These are phyloP conservation scores for Melastoma malabathricum DNA, from an alignment of 345 rosid genomes.

Conservation along the genomic window DNA sequence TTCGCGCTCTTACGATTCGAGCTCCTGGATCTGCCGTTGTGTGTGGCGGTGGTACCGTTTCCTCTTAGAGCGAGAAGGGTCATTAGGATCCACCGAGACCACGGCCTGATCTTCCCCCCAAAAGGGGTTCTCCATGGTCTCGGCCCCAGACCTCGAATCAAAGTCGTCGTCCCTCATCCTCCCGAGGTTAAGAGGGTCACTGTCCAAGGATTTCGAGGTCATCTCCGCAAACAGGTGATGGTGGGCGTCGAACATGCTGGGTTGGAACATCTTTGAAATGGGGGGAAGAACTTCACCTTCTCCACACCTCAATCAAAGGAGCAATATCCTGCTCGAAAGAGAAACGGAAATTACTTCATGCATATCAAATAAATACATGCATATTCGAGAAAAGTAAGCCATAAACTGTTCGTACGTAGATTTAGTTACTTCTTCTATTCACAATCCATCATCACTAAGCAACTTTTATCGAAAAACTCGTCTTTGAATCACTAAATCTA, in stretches of 20 bases:
- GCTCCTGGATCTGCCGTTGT: constrained; percentile 88
- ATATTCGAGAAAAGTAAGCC: too few species aligned
- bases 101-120: constrained; percentile 30
- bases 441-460: too few species aligned
- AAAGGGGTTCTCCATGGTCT: constrained; percentile 30
- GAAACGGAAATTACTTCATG: too few species aligned
- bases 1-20: constrained; percentile 58
- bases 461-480: too few species aligned
- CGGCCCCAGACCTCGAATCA: constrained; percentile 68
- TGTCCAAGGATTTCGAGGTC: constrained; percentile 33
- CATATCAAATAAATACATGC: too few species aligned
- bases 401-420: too few species aligned
- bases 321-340: too few species aligned
- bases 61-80: constrained; percentile 29
- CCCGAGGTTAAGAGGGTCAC: constrained; percentile 24
- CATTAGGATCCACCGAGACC: constrained; percentile 58
- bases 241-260: constrained; percentile 61
- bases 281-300: too few species aligned
- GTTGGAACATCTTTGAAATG: constrained; percentile 41
- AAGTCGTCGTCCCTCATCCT: constrained; percentile 58
- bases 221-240: constrained; percentile 54
- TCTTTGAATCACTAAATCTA: too few species aligned
- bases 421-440: too few species aligned
- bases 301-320: too few species aligned
- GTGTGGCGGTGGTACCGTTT: constrained; percentile 95